Conservation (phyloP, 108 stramenopile genomes). For the Skeletonema grethae region DNA sequence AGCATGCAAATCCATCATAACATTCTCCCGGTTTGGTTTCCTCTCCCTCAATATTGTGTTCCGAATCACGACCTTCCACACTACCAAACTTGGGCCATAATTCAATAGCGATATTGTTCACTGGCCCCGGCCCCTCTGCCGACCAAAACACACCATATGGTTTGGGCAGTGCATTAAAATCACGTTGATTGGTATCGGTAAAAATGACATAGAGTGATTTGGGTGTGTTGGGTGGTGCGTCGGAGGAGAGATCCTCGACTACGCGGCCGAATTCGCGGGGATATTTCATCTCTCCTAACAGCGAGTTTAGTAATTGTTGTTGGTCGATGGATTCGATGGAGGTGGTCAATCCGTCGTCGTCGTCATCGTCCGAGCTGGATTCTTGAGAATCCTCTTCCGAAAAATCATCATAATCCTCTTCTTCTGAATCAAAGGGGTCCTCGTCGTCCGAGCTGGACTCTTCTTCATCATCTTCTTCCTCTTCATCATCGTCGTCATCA, state of each 20-base stretch:
- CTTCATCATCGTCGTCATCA: background rate
- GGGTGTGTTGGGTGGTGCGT: background rate
- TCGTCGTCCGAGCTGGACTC: too few relatives aligned
- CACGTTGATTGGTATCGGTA: constrained; percentile 56
- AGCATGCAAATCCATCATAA: background rate
- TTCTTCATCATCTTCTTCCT: background rate
- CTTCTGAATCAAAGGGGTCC: too few relatives aligned
- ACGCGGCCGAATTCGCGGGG: too few relatives aligned
- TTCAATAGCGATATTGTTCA: constrained; percentile 43
- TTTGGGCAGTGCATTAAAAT: constrained; percentile 39
- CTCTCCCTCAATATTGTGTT: constrained; percentile 35
- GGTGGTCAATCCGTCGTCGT: too few relatives aligned
- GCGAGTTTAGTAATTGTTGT: too few relatives aligned
- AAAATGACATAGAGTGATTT: constrained; percentile 39
- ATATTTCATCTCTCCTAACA: too few relatives aligned
- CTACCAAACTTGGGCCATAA: constrained; percentile 37
- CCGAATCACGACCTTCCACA: constrained; percentile 29
- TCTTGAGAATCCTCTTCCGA: too few relatives aligned
- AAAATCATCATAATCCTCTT: too few relatives aligned
- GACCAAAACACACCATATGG: constrained; percentile 28
- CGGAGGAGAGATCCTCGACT: too few relatives aligned
- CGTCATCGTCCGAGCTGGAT: too few relatives aligned
- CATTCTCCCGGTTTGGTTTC: constrained; percentile 35
- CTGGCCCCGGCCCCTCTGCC: constrained; percentile 48
- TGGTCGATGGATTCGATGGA: too few relatives aligned